Percentiles rank a stretch among this genome's conserved stretches.
Evolutionary conservation across 2,329 filamentous ascomycete species (phyloP).

Genomic region (Penicillium brevicompactum): DNA sequence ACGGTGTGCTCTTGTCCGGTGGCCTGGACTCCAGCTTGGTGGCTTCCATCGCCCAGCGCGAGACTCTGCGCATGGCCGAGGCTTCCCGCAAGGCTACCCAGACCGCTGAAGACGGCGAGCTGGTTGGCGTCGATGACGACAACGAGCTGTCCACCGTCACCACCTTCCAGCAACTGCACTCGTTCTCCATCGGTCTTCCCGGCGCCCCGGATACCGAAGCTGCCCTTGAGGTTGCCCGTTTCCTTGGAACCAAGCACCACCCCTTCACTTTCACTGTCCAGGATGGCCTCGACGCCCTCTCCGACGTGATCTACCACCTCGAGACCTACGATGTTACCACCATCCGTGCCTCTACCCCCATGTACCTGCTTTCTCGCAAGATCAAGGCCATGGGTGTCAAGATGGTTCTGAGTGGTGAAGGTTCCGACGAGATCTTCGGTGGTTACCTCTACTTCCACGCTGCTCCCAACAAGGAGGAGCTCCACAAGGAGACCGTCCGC

Average conservation of each 20-base stretch:
- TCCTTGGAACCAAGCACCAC: conserved; percentile 96
- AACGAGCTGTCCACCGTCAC: conserved; percentile 87
- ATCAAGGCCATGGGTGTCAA: conserved; percentile 99
- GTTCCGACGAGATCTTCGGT: conserved; percentile 96
- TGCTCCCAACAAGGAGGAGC: conserved; percentile 85
- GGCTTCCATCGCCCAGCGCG: conserved; percentile 91
- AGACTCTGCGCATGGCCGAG: conserved; percentile 76
- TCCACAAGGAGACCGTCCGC: conserved; percentile 92
- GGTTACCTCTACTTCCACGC: conserved; percentile 99
- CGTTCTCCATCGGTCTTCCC: conserved; percentile 96
- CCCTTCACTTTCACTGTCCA: conserved; percentile 98
- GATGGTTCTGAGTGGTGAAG: conserved; percentile 98
- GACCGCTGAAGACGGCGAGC: conserved; percentile 54
- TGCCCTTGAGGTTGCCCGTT: conserved; percentile 89
- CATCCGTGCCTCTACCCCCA: conserved; percentile 95
- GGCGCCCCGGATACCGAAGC: conserved; percentile 90
- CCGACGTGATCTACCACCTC: conserved; percentile 96
- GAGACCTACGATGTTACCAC: conserved; percentile 98
- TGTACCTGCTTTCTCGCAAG: conserved; percentile 97
- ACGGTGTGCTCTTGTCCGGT: conserved; percentile 92
- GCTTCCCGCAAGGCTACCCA: conserved; percentile 54
- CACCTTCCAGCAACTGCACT: conserved; percentile 92
- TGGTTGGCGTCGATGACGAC: conserved; percentile 93
- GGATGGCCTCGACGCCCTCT: conserved; percentile 93
- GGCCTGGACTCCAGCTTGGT: conserved; percentile 95